phyloP scores from a whole-genome alignment of 2,329 filamentous ascomycete species.

The Exophiala calicioides region DNA sequence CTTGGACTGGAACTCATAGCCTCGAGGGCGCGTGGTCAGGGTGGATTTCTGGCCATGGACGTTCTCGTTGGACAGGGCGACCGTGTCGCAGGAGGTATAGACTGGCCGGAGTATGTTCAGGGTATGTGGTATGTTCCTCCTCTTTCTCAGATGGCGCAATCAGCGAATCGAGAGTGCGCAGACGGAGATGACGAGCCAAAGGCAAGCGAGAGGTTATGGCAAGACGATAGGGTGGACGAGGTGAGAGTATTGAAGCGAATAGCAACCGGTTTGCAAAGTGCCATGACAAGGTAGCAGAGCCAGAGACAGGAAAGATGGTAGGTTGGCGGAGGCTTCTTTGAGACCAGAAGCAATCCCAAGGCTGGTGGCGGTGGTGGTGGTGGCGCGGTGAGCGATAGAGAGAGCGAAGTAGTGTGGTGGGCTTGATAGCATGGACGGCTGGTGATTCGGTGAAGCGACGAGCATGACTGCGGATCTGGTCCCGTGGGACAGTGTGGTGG shows the following conservation, averaged over 20 bases:
- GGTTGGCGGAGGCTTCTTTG: not conserved
- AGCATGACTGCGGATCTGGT: too few relatives aligned
- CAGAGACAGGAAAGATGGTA: not conserved
- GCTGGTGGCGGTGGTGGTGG: constrained; percentile 2
- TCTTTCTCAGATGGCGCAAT: not conserved
- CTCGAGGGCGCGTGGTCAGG: constrained; percentile 13
- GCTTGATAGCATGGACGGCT: constrained; percentile 1
- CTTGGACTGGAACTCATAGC: constrained; percentile 18
- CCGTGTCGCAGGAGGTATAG: not conserved
- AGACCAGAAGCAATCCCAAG: not conserved
- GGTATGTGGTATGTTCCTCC: constrained; percentile 5
- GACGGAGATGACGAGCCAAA: not conserved
- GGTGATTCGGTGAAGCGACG: not conserved
- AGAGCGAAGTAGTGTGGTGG: constrained; percentile 1
- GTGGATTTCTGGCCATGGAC: constrained; percentile 18
- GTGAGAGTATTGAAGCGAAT: not conserved
- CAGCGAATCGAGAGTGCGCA: not conserved
- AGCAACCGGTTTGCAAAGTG: not conserved
- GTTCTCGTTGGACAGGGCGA: not conserved
- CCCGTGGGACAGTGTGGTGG: too few relatives aligned
- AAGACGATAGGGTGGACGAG: not conserved
- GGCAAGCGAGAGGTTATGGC: not conserved
- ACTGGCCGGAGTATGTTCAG: not conserved
- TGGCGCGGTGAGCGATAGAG: constrained; percentile 16
- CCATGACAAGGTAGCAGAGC: constrained; percentile 3